Evolutionary conservation across 2,329 filamentous ascomycete genomes (phyloP), one percentile per base, ranked within the genome.

Genomic region (Bipolaris oryzae): DNA sequence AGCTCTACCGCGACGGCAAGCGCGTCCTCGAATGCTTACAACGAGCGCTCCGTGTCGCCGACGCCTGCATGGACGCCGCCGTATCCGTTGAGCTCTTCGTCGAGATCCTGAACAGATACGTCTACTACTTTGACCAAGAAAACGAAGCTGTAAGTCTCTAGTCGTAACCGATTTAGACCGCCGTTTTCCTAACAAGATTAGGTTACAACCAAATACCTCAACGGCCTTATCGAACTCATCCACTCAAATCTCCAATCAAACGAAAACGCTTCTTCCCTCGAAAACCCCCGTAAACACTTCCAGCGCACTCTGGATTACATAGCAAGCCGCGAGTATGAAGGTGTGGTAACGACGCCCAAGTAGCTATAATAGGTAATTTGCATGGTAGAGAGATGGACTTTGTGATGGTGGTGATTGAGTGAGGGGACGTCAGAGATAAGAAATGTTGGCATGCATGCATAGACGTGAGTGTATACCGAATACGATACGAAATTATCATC

Each of bases 41-140:
- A 77, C 89, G 95, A 53, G 95, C 95, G 10, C 87, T 99, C 9
- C 89, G 96, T 34, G 96, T 99, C 25, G 96, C 95, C 2, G 95
- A 99, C 77, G 96, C 95, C 6, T 99, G 95, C 80, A 99, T 99
- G 95, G 96, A 99, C 77, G 95, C 93, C 7, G 92, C 92, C 6
- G 92, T 97, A 3, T 97, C 92, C 2, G 95, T 99, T 44, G 96
- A 99, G 78, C 84, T 99, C 46, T 99, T 99, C 78, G 94, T 99
- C 55, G 95, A 99, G 79, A 99, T 99, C 62, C 81, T 99, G 53
- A 97, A 99, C 77, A 88, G 95, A 77, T 99, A 99, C 75, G 93
- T 98, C 50, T 99, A 99, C 78, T 99, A 98, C 81, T 99, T 97
- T 80, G 95, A 99, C 77, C 94, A 99, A 77, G 92, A 96, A 74